Base-by-base conservation (phyloP, 495 filamentous ascomycete species). In the Chaetomidium leptoderma region DNA sequence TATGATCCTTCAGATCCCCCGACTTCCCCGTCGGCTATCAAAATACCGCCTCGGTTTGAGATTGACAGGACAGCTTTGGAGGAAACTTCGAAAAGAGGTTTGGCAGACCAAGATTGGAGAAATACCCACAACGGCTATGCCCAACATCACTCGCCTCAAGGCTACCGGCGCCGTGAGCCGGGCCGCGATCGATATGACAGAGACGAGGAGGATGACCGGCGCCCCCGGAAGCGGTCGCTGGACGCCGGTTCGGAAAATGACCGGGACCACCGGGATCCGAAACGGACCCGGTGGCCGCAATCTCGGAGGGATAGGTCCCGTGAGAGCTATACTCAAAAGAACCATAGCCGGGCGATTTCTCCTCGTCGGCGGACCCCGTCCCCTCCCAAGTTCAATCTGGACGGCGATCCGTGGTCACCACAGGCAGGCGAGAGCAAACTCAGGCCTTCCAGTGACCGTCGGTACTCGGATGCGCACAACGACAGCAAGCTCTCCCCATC, bases 351-450 rank as follows among this genome's bases (percentile, higher is more conserved):
- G 2, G 24, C 59, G n/a, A 27, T 17, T 4, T 50, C 59, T 8
- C 60, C 64, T 2, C 53, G 49, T 49, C 48, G 53, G 10, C 33
- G 45, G 1, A 62, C 37, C 17, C 58, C 53, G 0, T 62, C 55
- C 35, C 52, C 58, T 1, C 32, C 33, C 2, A 44, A n/a, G 10
- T 50, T 56, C 42, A 30, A 58, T 23, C 9, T 65, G 11, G 53
- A 43, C 0, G 52, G 39, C 27, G 63, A 70, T 39, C 59, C 63
- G 7, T 70, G 67, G 67, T 62, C 63, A 4, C 66, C 66, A 16
- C 63, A 66, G 29, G 54, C 63, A 17, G 63, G 63, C 8, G 67
- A 68, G 53, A 63, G 27, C 36, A 56, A 26, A 42, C 13, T 19
- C 13, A 51, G 14, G 19, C 29, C 26, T 10, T 36, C 56, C 9